These are phyloP conservation scores for Talaromyces piceae DNA, from an alignment of 2,329 filamentous ascomycete species.

Conservation along the genomic window DNA sequence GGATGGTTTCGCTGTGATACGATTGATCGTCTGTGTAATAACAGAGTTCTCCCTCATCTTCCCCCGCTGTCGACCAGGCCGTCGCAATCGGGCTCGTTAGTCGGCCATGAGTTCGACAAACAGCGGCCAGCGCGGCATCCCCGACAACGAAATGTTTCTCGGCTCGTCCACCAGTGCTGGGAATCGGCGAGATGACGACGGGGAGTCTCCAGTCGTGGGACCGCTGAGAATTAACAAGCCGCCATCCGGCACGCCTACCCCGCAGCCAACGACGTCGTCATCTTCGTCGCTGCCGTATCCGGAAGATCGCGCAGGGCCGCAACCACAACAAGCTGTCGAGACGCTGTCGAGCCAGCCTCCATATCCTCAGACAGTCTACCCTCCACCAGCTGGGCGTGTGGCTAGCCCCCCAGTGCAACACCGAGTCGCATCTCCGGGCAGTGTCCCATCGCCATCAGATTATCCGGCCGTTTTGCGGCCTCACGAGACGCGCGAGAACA, in stretches of 20 bases:
- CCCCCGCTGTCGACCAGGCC: not conserved
- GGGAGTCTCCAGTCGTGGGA: slow-evolving; percentile 70
- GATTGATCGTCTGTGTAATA: too few relatives aligned
- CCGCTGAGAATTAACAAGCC: slow-evolving; percentile 80
- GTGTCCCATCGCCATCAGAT: slow-evolving; percentile 22
- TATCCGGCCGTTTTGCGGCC: slow-evolving; percentile 36
- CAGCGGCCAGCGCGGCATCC: slow-evolving; percentile 52
- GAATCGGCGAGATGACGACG: slow-evolving; percentile 19
- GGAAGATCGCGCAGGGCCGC: slow-evolving; percentile 49
- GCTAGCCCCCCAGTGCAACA: slow-evolving; percentile 14
- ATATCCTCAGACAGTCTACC: slow-evolving; percentile 24
- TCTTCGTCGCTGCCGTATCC: slow-evolving; percentile 66
- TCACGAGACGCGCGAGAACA: slow-evolving; percentile 45
- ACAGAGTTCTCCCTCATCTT: not conserved
- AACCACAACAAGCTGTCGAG: slow-evolving; percentile 25
- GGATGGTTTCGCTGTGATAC: too few relatives aligned
- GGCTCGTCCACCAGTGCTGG: slow-evolving; percentile 29
- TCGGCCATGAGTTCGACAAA: slow-evolving; percentile 34
- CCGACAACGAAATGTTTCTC: slow-evolving; percentile 79
- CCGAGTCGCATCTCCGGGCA: slow-evolving; percentile 11
- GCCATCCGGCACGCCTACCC: slow-evolving; percentile 39
- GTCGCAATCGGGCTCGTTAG: not conserved
- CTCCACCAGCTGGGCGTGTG: slow-evolving; percentile 10
- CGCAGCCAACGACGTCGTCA: slow-evolving; percentile 45
- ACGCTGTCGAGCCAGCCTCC: slow-evolving; percentile 24